Base-by-base conservation (phyloP, 805 yeast species). In the Candida pini region DNA sequence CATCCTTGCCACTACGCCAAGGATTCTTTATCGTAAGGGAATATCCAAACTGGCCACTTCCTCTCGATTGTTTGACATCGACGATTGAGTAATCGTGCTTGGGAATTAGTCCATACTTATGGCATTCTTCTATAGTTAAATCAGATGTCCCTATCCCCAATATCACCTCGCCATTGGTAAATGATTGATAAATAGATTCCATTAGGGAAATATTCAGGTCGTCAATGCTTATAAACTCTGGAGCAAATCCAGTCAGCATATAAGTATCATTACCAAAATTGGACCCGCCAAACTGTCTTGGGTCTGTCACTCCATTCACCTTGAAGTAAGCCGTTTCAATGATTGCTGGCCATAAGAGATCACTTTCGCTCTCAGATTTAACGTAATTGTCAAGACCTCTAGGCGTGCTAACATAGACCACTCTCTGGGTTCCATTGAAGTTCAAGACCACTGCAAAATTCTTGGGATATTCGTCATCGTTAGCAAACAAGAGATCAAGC, bases 261-360 rank as follows among this genome's bases (percentile, higher is more conserved):
- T 62, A 84, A 0, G 83, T 70, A 48, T 84, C 96, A 10, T 69
- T 62, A 2, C 82, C 81, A 49, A 84, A 74, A 51, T 87, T 85
- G 0, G 95, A 85, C 0, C 96, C 96, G 1, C 53, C 48, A 30
- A 77, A 72, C n/a, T 63, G 62, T 46, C 81, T 81, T 3, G 86
- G 81, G 18, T 56, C 40, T 3, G 63, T 59, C 1, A 57, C 68
- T 56, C 44, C 45, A 16, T 48, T 17, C 0, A 81, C 53, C 45
- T 74, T 73, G 39, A 87, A 60, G 48, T 75, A 82, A 0, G 94
- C 92, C 47, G 82, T 78, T 54, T 88, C 96, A 1, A 84, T 43
- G n/a, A 85, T 45, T 0, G 85, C 81, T 0, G 89, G 89, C 83
- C 87, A 79, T 5, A 54, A 45, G 3, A 73, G 43, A 1, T 41